Evolutionary conservation across 306 rosid species (phyloP).

Genomic region (Acacia crassicarpa): DNA sequence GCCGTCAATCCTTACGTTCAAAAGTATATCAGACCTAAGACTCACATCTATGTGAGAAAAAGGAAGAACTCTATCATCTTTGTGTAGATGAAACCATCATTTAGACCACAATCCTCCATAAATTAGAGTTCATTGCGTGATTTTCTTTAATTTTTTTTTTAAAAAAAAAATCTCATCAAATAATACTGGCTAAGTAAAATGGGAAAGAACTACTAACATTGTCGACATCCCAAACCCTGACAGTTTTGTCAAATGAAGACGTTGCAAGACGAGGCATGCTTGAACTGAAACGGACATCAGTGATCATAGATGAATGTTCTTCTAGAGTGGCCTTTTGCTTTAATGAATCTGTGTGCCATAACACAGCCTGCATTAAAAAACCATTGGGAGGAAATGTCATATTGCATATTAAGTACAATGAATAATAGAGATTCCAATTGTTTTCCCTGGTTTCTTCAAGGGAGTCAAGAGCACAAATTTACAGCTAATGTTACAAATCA

Average conservation of each 20-base stretch:
- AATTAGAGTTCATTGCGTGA: constrained; percentile 9
- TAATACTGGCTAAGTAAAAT: not conserved
- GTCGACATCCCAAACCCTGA: constrained; percentile 97
- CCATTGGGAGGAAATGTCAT: constrained; percentile 24
- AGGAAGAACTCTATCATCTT: not conserved
- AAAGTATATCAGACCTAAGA: not conserved
- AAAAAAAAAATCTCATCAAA: not conserved
- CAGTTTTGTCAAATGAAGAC: constrained; percentile 94
- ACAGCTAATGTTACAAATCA: constrained; percentile 18
- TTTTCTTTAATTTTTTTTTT: not conserved
- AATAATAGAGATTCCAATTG: constrained; percentile 1
- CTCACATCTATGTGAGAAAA: not conserved
- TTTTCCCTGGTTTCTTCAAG: constrained; percentile 5
- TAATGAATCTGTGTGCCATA: constrained; percentile 84
- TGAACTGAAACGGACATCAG: constrained; percentile 98
- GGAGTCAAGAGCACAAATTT: not conserved
- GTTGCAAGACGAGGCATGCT: constrained; percentile 94
- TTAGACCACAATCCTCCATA: not conserved
- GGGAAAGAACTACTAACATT: constrained; percentile 58
- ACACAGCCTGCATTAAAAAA: constrained; percentile 71
- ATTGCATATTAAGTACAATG: constrained; percentile 2
- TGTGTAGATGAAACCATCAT: not conserved
- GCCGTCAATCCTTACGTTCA: not conserved
- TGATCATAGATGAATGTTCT: constrained; percentile 76
- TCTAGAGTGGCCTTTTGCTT: constrained; percentile 73